These are phyloP conservation scores for Hemileia vastatrix DNA, from an alignment of 1,284 basidiomycete species.

Conservation along the genomic window DNA sequence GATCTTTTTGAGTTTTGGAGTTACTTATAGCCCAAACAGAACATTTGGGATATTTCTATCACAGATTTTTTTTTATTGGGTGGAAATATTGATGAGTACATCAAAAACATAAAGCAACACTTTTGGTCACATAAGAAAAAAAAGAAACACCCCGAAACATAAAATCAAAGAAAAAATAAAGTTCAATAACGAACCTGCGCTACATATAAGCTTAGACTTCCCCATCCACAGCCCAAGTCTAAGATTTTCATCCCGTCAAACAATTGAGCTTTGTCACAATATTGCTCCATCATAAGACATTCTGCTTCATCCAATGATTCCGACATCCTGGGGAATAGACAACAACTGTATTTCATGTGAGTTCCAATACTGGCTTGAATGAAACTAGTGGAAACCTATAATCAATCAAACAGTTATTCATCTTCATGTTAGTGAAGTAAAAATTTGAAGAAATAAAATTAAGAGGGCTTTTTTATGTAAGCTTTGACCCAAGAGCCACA, in stretches of 20 bases:
- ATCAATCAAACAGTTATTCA: background rate
- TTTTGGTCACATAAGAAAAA: too few species aligned
- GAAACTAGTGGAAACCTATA: slow-evolving; percentile 58
- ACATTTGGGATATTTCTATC: slow-evolving; percentile 63
- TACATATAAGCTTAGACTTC: slow-evolving; percentile 59
- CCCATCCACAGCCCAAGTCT: slow-evolving; percentile 70
- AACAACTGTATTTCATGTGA: slow-evolving; percentile 61
- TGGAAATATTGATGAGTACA: too few species aligned
- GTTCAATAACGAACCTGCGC: slow-evolving; percentile 54
- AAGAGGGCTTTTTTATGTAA: background rate
- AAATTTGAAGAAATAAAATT: background rate
- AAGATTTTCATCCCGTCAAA: slow-evolving; percentile 58
- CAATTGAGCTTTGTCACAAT: slow-evolving; percentile 60
- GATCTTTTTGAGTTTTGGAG: slow-evolving; percentile 59
- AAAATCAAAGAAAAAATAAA: too few species aligned
- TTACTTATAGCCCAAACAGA: slow-evolving; percentile 61
- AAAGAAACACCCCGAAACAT: too few species aligned
- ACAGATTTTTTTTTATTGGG: too few species aligned
- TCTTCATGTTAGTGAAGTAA: background rate
- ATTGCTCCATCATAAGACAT: slow-evolving; percentile 59
- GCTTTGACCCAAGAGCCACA: background rate
- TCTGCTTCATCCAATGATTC: slow-evolving; percentile 63
- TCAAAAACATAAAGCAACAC: too few species aligned
- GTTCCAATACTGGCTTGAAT: slow-evolving; percentile 59
- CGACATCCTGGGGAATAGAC: slow-evolving; percentile 58